Percentiles rank a stretch among this genome's conserved stretches.
These are phyloP conservation scores for Tolypocladium tundrense DNA, from an alignment of 2,329 filamentous ascomycete species.

Conservation along the genomic window DNA sequence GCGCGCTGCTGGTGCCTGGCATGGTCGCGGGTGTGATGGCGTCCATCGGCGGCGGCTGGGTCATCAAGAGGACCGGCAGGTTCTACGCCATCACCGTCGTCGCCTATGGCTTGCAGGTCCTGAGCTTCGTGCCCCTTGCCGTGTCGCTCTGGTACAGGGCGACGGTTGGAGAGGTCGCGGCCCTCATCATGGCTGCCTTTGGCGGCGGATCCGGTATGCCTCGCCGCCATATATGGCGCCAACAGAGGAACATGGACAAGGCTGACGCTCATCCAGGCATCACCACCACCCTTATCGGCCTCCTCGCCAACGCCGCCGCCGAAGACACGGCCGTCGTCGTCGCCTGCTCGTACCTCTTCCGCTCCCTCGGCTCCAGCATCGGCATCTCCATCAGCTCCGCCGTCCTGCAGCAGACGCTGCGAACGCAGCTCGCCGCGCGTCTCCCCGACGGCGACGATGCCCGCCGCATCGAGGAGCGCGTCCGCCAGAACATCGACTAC, in stretches of 20 bases:
- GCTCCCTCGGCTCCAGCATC: constrained; percentile 65
- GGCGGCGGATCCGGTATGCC: constrained; percentile 26
- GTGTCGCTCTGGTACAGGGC: constrained; percentile 1
- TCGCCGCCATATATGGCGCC: neutral
- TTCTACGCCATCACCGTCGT: constrained; percentile 39
- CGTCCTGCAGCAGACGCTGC: constrained; percentile 59
- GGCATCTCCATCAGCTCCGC: constrained; percentile 64
- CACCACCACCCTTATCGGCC: constrained; percentile 60
- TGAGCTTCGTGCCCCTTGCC: constrained; percentile 33
- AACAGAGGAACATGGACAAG: neutral
- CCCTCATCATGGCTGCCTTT: constrained; percentile 39
- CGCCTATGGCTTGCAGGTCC: constrained; percentile 41
- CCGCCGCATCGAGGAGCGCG: constrained; percentile 54
- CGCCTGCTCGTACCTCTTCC: constrained; percentile 73
- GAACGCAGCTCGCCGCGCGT: constrained; percentile 40
- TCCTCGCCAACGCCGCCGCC: constrained; percentile 58
- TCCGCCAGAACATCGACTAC: constrained; percentile 60
- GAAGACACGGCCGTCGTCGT: constrained; percentile 66
- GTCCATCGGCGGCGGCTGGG: constrained; percentile 51
- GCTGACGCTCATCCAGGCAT: constrained; percentile 32
- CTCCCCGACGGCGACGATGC: constrained; percentile 50
- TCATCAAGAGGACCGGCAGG: constrained; percentile 60
- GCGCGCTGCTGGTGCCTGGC: constrained; percentile 55
- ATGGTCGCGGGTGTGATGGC: constrained; percentile 53
- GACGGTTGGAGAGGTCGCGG: constrained; percentile 36